A percentile compares a stretch with the other conserved stretches of the same genome.
These are phyloP conservation scores for Citrus medica DNA, from an alignment of 345 rosid species.

Conservation along the genomic window DNA sequence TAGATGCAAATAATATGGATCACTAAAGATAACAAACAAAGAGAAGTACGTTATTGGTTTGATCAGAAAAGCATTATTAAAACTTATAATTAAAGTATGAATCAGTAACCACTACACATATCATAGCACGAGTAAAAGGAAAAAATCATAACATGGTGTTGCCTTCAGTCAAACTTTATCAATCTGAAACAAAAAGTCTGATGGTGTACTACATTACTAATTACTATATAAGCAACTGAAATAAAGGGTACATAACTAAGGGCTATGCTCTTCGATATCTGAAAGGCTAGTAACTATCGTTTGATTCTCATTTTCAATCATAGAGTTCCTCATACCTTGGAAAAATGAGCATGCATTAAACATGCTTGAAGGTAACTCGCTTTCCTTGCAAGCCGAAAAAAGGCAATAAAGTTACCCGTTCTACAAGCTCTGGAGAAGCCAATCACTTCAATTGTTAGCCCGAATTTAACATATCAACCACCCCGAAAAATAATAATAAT, in stretches of 20 bases:
- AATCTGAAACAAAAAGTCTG: neutral
- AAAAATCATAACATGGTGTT: neutral
- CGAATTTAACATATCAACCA: slow-evolving; percentile 22
- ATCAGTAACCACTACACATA: neutral
- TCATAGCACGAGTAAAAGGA: neutral
- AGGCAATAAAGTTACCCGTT: slow-evolving; percentile 79
- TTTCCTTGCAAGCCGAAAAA: slow-evolving; percentile 88
- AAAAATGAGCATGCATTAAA: slow-evolving; percentile 98
- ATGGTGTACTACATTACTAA: neutral
- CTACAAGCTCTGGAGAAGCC: slow-evolving; percentile 78
- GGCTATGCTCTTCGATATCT: neutral
- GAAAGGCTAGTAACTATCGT: neutral
- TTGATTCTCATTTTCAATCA: neutral
- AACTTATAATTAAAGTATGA: neutral
- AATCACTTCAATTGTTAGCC: slow-evolving; percentile 29
- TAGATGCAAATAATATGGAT: neutral
- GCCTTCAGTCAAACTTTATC: neutral
- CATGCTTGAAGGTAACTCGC: slow-evolving; percentile 97
- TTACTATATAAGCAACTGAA: neutral
- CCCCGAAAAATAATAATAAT: neutral
- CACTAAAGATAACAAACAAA: neutral
- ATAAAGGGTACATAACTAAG: slow-evolving; percentile 4
- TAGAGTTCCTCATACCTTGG: slow-evolving; percentile 55
- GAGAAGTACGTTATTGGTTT: neutral
- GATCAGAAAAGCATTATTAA: neutral